Evolutionary conservation across 192 early-diverging fungal genomes (phyloP), one percentile per base, ranked within the genome.

Genomic region (Entomortierella lignicola): DNA sequence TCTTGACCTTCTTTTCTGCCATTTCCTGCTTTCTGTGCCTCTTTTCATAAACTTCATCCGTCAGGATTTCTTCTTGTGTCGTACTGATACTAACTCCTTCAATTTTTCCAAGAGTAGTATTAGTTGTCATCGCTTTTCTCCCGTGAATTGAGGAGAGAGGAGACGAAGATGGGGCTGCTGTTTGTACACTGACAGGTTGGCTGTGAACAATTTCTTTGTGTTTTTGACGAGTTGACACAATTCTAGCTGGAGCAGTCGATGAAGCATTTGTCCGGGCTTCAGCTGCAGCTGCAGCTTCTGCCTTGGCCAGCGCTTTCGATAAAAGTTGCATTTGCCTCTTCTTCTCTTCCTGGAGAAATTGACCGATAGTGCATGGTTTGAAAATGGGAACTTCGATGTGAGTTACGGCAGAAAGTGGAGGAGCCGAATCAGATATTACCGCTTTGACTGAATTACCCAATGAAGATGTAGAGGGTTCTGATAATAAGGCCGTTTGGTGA

Each of bases 1-100:
- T 89, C 59, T 87, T 89, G 34, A 86, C 48, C 53, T 82, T 87
- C 58, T 87, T 87, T 63, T 89, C 88, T 26, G 82, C 81, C 59
- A 84, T 72, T 57, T 89, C 85, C 44, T 85, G 81, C 44, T 87
- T 87, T 15, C 81, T 66, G 51, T 89, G 88, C 0, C 86, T 81
- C 41, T 82, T 82, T 26, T 85, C 62, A 51, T 89, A 89, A 29
- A 74, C 69, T n/a, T 69, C 83, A 48, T 86, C 83, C 8, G 73
- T 34, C 32, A 70, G 31, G 42, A 72, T 61, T 54, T 77, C 71
- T 41, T 80, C 66, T 50, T 61, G 77, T 13, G 47, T 15, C 2
- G 44, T 30, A 30, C 29, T 18, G 15, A 23, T 17, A 26, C 60
- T 26, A 47, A 55, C 30, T 0, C 71, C 72, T 12, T 66, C 72